Evolutionary conservation across 1,284 basidiomycete genomes (phyloP), one percentile per base, ranked within the genome.

Genomic region (Sutorius eximius): DNA sequence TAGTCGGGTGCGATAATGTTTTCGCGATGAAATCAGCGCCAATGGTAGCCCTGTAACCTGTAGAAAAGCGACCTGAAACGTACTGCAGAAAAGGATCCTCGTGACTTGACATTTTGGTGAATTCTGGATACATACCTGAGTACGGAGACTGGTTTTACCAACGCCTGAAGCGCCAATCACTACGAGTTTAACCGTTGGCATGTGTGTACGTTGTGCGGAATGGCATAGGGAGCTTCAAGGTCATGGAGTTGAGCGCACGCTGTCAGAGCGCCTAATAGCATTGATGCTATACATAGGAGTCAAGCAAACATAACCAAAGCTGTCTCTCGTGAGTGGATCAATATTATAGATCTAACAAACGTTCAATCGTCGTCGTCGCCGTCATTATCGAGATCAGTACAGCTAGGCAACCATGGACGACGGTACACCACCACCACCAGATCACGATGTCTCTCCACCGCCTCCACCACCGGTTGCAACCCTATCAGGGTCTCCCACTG

Each of bases 11-110:
- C 2, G 85, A 82, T 12, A 90, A 61, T 0, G 81, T 82, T 69
- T 89, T 91, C 0, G 84, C 80, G 45, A 91, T 86, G 56, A 93
- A 93, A 71, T 93, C 91, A 20, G 87, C 86, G 15, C 90, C 91
- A 49, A 93, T 92, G 3, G 91, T 93, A 5, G 90, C 86, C 52
- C 87, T 77, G 70, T 93, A 93, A 3, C 82, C 82, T 3, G 80
- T 81, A 6, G 86, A 83, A 71, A 92, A 93, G 29, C 80, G 80
- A 42, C 85, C 82, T 29, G 85, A 86, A 61, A 89, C 83, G 65
- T 88, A 91, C 87, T 90, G 61, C 48, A 34, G 33, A 52, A 16
- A 49, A 38, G 22, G 32, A 16, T 6, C 10, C 27, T 52, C 40
- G 41, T 46, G n/a, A 53, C 16, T 20, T 11, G 30, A 2, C 12